Evolutionary conservation across 1,139 yeast species (phyloP), one percentile per base, ranked within the genome.

Genomic region (Ogataea hybrid): DNA sequence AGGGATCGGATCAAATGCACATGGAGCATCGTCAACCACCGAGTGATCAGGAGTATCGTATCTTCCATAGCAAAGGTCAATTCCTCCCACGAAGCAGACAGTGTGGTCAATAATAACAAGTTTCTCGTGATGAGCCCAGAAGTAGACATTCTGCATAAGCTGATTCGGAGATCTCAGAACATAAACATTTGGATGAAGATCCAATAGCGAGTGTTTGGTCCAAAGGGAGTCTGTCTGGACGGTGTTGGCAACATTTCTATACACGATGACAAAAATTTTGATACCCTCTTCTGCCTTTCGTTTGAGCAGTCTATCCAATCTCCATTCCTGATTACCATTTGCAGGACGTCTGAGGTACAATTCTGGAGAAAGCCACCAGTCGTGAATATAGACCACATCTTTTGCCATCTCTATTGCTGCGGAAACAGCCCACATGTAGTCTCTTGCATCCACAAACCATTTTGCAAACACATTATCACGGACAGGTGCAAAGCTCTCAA

Each of bases 101-200:
- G 92, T 82, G 52, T 86, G 88, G 63, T 94, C 99, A 43, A 94
- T 70, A 32, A 92, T 76, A 53, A 94, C 81, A 43, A 94, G 66
- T 59, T 94, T 94, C 61, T 94, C 99, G 65, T 94, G 99, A 68
- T 94, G 99, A 0, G 99, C 98, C 98, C 98, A 94, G 62, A 94
- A 94, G 57, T 81, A 87, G 0, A 96, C 89, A 57, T 90, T 89
- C 61, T 92, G 97, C 42, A 88, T 69, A 60, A 94, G 77, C 62
- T 94, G 99, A 54, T 92, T 90, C 4, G 99, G 99, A 1, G 97
- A 90, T 54, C 99, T 77, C 51, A 92, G 78, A 15, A 92, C 90
- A 64, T 86, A 92, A 43, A 94, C 80, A 57, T 94, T 94, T 22
- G 81, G 84, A 61, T 90, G 89, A 41, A 94, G 69, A 41, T 86